Conservation (phyloP, 495 filamentous ascomycete genomes). For the Pseudevernia furfuracea region DNA sequence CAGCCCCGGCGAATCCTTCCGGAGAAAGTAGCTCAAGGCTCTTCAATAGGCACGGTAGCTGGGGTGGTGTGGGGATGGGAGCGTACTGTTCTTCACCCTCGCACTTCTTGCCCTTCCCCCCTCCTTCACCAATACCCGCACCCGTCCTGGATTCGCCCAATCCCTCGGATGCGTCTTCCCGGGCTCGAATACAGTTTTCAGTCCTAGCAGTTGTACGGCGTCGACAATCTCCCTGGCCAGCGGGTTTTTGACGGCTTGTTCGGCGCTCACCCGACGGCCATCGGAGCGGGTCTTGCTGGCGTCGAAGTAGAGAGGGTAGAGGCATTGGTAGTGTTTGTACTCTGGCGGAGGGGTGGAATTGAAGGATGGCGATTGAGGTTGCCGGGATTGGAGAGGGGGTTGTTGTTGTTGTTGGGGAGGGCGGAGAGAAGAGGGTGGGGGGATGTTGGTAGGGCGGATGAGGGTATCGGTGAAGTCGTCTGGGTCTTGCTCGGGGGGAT, state of each 20-base stretch:
- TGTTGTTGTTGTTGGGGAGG: slow-evolving; percentile 20
- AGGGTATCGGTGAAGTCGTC: slow-evolving; percentile 36
- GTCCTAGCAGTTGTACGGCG: slow-evolving; percentile 63
- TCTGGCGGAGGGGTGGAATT: slow-evolving; percentile 39
- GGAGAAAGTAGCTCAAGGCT: slow-evolving; percentile 1
- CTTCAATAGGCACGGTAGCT: not conserved
- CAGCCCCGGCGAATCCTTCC: no score
- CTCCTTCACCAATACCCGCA: slow-evolving; percentile 67
- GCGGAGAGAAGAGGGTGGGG: slow-evolving; percentile 22
- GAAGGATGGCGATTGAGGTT: slow-evolving; percentile 34
- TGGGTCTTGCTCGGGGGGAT: slow-evolving; percentile 60
- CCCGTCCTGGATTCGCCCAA: slow-evolving; percentile 92
- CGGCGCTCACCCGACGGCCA: slow-evolving; percentile 66
- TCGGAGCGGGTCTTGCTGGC: slow-evolving; percentile 60
- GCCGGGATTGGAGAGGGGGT: slow-evolving; percentile 36
- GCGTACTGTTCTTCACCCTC: slow-evolving; percentile 68
- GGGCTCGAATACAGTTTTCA: slow-evolving; percentile 78
- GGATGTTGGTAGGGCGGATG: slow-evolving; percentile 34
- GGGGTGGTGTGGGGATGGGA: not conserved
- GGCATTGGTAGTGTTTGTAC: slow-evolving; percentile 69
- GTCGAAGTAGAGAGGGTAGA: slow-evolving; percentile 96
- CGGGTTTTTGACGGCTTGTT: slow-evolving; percentile 73
- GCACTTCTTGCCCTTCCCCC: slow-evolving; percentile 41
- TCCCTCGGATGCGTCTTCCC: slow-evolving; percentile 91
- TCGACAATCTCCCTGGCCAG: slow-evolving; percentile 84